These are phyloP conservation scores for Scleromitrula shiraiana DNA, from an alignment of 2,329 filamentous ascomycete species.

Conservation along the genomic window DNA sequence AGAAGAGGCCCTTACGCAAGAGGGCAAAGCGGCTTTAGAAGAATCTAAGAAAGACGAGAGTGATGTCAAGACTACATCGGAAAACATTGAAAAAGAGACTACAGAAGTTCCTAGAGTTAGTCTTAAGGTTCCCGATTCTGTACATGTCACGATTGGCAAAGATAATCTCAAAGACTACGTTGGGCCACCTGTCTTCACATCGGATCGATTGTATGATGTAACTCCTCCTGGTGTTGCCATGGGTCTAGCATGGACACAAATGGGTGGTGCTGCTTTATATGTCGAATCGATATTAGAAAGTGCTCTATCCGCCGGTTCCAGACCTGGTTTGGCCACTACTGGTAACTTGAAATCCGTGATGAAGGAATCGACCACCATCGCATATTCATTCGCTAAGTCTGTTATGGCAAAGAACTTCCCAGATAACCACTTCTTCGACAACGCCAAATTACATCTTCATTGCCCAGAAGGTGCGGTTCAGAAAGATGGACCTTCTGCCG, in stretches of 20 bases:
- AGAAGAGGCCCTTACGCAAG: constrained; percentile 72
- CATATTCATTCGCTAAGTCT: constrained; percentile 92
- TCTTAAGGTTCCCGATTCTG: constrained; percentile 74
- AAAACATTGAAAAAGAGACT: constrained; percentile 46
- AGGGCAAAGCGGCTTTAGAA: constrained; percentile 71
- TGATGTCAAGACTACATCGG: constrained; percentile 54
- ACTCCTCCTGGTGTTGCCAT: constrained; percentile 93
- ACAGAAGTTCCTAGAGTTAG: constrained; percentile 63
- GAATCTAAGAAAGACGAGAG: constrained; percentile 59
- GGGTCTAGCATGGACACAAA: constrained; percentile 96
- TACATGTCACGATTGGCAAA: constrained; percentile 80
- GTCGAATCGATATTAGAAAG: constrained; percentile 93
- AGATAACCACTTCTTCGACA: constrained; percentile 91
- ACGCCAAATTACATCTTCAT: constrained; percentile 90
- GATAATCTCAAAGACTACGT: constrained; percentile 95
- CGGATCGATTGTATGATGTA: constrained; percentile 87
- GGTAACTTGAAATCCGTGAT: constrained; percentile 94
- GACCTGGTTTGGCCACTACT: constrained; percentile 79
- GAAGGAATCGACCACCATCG: constrained; percentile 94
- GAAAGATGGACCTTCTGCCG: constrained; percentile 88
- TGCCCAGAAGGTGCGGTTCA: constrained; percentile 93
- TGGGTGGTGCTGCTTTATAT: constrained; percentile 94
- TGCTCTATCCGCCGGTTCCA: constrained; percentile 63
- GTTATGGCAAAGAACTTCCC: constrained; percentile 78
- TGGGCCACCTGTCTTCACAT: constrained; percentile 89